Base-by-base conservation (phyloP, 345 rosid genomes). In the Luvunga scandens region DNA sequence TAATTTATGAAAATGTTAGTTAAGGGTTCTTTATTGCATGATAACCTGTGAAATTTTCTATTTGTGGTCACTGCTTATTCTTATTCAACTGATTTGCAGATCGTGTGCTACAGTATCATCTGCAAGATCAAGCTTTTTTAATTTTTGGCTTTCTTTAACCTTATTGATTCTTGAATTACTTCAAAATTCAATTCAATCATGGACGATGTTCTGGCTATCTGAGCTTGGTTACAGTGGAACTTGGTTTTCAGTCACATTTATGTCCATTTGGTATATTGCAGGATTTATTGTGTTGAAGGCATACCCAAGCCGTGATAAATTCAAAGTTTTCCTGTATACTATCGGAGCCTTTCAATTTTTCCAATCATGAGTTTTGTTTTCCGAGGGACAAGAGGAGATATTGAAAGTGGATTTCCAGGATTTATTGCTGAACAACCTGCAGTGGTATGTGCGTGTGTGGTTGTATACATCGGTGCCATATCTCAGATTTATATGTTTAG, bases 331-430 rank as follows among this genome's bases (percentile, higher is more conserved):
- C 69, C 30, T 16, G 5, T 34, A 22, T 60, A 56, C 45, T 42
- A 36, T 56, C 75, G 53, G 59, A 2, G 24, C 65, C 22, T 61
- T 56, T 67, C 8, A 31, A 31, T 2, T 67, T 76, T 34, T 64
- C 71, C 83, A 71, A 60, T 64, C 67, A 91, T 91, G 92, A 90
- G 91, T 80, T 91, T 86, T 66, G 88, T 85, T 72, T 91, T 86
- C 30, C 83, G 90, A 62, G 96, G 93, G 72, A 80, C 84, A 9
- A 86, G 93, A 80, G 89, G 85, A 45, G 92, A 89, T 77, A 86
- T 90, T 30, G 93, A 91, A 81, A 85, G 81, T 64, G 92, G 91
- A 33, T 85, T 91, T 81, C 84, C 88, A 0, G 84, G 86, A 73
- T 87, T 86, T 62, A 75, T 89, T 71, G 82, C 88, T 78, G 89